Conservation (phyloP, 305 asterid species). For the Plantago rigida region DNA sequence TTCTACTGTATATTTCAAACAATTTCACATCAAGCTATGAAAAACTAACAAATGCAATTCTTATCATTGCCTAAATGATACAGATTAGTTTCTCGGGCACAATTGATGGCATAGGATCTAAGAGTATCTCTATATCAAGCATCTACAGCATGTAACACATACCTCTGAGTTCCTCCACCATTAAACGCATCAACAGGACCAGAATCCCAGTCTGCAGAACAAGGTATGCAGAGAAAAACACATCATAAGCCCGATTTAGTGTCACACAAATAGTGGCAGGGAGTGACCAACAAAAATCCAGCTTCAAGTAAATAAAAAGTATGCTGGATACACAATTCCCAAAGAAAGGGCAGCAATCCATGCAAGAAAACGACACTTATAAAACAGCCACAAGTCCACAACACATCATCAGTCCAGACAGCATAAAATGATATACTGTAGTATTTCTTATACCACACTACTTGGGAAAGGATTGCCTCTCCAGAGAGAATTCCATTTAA, state of each 20-base stretch:
- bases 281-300: neutral
- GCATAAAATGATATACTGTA: neutral
- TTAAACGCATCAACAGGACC: constrained; percentile 63
- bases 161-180: constrained; percentile 68
- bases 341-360: too few species aligned
- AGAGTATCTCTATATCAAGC: neutral
- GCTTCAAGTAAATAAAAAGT: too few species aligned
- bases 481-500: neutral
- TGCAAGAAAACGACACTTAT: too few species aligned
- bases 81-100: neutral
- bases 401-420: neutral
- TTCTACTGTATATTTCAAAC: too few species aligned
- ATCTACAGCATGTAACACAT: constrained; percentile 14
- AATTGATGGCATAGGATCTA: neutral
- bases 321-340: too few species aligned
- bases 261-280: neutral
- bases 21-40: neutral
- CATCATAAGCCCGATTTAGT: constrained; percentile 1
- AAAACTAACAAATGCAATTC: constrained; percentile 8
- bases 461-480: neutral
- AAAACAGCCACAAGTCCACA: constrained; percentile 3
- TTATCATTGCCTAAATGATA: neutral
- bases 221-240: constrained; percentile 14
- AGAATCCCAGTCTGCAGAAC: constrained; percentile 72
- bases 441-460: neutral